A percentile compares a stretch with the other conserved stretches of the same genome.
Conservation (phyloP, 345 rosid species). For the Rhodamnia rubescens region DNA sequence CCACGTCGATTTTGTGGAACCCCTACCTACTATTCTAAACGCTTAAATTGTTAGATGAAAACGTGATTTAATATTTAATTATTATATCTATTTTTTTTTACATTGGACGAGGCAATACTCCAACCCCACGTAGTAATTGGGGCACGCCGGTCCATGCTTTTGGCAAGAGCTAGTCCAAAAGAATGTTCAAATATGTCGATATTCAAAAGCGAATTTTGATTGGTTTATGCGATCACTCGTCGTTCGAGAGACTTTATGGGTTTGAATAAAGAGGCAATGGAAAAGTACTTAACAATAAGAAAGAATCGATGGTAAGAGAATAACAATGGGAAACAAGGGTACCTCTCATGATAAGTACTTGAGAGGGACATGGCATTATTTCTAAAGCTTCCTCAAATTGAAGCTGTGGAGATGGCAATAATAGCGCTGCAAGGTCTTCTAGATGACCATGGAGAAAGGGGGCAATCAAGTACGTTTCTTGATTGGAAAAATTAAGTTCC, state of each 20-base stretch:
- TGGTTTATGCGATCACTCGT: neutral
- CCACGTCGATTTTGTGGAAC: no score
- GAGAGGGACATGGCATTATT: neutral
- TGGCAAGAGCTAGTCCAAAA: neutral
- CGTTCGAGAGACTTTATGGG: neutral
- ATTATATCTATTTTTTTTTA: no score
- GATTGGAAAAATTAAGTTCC: neutral
- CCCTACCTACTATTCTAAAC: no score
- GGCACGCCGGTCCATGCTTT: neutral
- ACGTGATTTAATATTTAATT: no score
- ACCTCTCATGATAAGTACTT: neutral
- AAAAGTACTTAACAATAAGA: neutral
- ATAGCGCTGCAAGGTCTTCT: neutral
- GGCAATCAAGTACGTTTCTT: neutral
- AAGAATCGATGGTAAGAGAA: neutral
- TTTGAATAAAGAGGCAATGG: neutral
- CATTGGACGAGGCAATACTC: neutral
- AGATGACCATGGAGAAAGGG: neutral
- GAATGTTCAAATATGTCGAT: neutral
- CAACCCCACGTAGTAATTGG: neutral
- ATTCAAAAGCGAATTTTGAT: neutral
- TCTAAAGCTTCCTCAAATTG: neutral
- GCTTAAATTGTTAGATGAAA: no score
- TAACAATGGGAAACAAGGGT: neutral
- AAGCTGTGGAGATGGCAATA: neutral